These are phyloP conservation scores for Lactifluus piperatus DNA, from an alignment of 768 basidiomycete species.

Conservation along the genomic window DNA sequence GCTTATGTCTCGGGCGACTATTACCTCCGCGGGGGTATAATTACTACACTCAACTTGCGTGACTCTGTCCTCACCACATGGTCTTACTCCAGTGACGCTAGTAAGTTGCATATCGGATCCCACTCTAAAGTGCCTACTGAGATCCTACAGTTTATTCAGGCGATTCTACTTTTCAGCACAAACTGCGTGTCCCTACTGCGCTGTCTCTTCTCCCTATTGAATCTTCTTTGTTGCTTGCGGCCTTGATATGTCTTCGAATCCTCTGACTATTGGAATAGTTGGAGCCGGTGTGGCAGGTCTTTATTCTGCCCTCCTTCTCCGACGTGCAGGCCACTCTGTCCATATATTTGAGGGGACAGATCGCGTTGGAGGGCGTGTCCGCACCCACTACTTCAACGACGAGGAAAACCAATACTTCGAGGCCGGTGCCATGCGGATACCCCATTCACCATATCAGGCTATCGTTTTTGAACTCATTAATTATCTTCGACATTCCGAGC, in stretches of 20 bases:
- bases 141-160: not conserved
- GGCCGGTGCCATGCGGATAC: slow-evolving; percentile 22
- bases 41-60: not conserved
- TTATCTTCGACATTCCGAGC: not conserved
- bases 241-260: not conserved
- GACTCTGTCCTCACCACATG: not conserved
- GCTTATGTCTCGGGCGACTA: not conserved
- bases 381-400: slow-evolving; percentile 18
- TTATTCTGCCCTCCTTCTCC: slow-evolving; percentile 16
- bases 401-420: slow-evolving; percentile 20
- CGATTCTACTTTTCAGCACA: not conserved
- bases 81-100: not conserved
- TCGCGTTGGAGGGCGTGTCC: slow-evolving; percentile 18
- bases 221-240: not conserved
- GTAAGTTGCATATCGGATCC: not conserved
- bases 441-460: slow-evolving; percentile 14
- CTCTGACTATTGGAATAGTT: slow-evolving; percentile 12
- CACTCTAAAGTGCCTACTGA: not conserved
- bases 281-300: slow-evolving; percentile 18
- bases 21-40: not conserved
- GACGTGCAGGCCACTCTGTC: slow-evolving; percentile 9
- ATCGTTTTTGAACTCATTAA: slow-evolving; percentile 15
- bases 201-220: not conserved
- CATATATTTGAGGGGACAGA: slow-evolving; percentile 16
- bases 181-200: not conserved